These are phyloP conservation scores for Smallanthus sonchifolius DNA, from an alignment of 129 eudicot genomes.

Conservation along the genomic window DNA sequence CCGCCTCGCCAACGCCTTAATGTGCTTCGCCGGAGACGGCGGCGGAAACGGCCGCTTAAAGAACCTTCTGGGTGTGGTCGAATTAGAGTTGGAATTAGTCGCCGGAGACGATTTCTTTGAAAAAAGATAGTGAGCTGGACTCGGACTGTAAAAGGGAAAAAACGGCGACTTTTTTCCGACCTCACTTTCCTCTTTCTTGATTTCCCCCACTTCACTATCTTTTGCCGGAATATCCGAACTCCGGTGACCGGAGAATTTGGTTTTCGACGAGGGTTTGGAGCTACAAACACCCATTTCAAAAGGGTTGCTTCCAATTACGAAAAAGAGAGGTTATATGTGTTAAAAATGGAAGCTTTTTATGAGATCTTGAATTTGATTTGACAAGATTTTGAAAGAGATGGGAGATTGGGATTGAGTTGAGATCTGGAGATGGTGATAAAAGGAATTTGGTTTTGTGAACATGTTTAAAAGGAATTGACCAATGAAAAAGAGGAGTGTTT, in stretches of 20 bases:
- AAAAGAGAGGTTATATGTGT: not conserved
- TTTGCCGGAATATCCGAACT: conserved; percentile 3
- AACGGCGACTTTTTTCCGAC: conserved; percentile 62
- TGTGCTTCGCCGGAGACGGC: conserved; percentile 96
- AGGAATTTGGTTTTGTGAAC: conserved; percentile 18
- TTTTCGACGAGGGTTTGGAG: conserved; percentile 47
- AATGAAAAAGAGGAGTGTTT: conserved; percentile 25
- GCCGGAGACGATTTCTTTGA: conserved; percentile 73
- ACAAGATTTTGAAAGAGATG: conserved; percentile 1
- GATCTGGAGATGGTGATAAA: conserved; percentile 25
- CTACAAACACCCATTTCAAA: conserved; percentile 49
- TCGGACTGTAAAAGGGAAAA: conserved; percentile 73
- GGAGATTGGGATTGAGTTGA: conserved; percentile 15
- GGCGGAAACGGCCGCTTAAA: conserved; percentile 71
- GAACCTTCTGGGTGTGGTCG: conserved; percentile 60
- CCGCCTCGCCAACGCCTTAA: conserved; percentile 64
- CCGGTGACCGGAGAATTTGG: conserved; percentile 28
- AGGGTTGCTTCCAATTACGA: not conserved
- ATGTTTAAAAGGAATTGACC: conserved; percentile 23
- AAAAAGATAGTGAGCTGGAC: conserved; percentile 75
- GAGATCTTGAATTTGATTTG: conserved; percentile 15
- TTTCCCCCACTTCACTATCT: not conserved
- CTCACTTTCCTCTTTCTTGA: conserved; percentile 25
- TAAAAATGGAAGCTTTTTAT: not conserved
- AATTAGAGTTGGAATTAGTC: conserved; percentile 45